phyloP scores from a whole-genome alignment of 2,329 filamentous ascomycete genomes.

The Colletotrichum truncatum region DNA sequence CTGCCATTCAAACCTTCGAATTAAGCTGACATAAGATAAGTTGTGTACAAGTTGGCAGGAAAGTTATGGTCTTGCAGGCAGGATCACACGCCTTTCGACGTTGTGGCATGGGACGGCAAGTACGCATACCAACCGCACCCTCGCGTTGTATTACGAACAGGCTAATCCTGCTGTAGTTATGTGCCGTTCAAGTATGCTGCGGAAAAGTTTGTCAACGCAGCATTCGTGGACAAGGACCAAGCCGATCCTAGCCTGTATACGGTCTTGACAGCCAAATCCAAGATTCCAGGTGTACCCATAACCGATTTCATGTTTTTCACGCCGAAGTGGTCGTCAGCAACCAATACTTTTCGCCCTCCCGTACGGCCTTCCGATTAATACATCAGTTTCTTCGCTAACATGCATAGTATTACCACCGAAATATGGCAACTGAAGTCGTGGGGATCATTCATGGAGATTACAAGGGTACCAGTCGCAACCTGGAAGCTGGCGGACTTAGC shows the following conservation, averaged over 20 bases:
- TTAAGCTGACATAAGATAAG: slow-evolving; percentile 30
- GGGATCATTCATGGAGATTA: slow-evolving; percentile 49
- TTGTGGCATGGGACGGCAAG: slow-evolving; percentile 73
- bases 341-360: slow-evolving; percentile 65
- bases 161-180: slow-evolving; percentile 18
- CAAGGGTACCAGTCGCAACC: slow-evolving; percentile 37
- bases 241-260: slow-evolving; percentile 71
- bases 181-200: slow-evolving; percentile 58
- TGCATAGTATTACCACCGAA: slow-evolving; percentile 63
- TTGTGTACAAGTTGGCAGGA: slow-evolving; percentile 68
- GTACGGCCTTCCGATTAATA: slow-evolving; percentile 8
- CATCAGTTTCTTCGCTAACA: neutral
- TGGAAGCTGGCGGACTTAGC: slow-evolving; percentile 40
- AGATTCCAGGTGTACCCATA: slow-evolving; percentile 59
- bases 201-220: slow-evolving; percentile 64
- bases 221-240: slow-evolving; percentile 67
- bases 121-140: slow-evolving; percentile 59
- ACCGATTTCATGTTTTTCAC: slow-evolving; percentile 73
- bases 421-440: slow-evolving; percentile 61
- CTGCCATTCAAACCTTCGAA: neutral
- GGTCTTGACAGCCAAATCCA: slow-evolving; percentile 66
- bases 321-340: slow-evolving; percentile 67
- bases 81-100: slow-evolving; percentile 71
- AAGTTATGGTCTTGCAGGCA: slow-evolving; percentile 67
- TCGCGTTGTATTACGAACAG: neutral